Base-by-base conservation (phyloP, 2,329 filamentous ascomycete species). In the Periconia sp. region DNA sequence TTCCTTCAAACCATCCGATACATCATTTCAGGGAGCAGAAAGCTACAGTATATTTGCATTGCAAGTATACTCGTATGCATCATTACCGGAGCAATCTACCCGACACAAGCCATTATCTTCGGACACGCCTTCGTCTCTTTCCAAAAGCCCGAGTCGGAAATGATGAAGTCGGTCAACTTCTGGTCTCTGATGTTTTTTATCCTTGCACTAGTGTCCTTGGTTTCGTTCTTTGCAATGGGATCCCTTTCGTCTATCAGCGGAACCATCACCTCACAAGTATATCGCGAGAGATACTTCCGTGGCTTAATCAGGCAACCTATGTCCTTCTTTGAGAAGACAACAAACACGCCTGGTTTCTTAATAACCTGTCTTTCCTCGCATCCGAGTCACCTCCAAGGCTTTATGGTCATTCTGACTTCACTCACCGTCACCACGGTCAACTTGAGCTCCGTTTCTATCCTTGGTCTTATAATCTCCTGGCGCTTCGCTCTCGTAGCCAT, bases 341-440 rank as follows among this genome's bases (percentile, higher is more conserved):
- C 92, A 68, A 94, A 96, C 66, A 89, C 87, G 8, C 85, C 89
- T 5, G 92, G 92, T 53, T 87, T 89, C 1, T 74, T 96, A 59
- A 95, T 89, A 0, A 89, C 31, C 4, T 92, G 95, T 73, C 76
- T 96, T 11, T 92, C 89, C 1, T 95, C 89, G 0, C 87, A 95
- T 69, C 89, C 91, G 0, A 95, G 89, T 0, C 86, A 95, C 63
- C 67, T 84, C 7, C 78, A 83, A 59, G 78, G 84, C 60, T 69
- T 85, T 8, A 78, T 95, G 25, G 87, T 90, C 19, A 89, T 91
- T 9, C 83, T 96, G 40, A 92, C 87, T 54, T 92, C 91, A 35
- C 82, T 84, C 73, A 75, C 33, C 10, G 47, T 73, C 15, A 70
- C 81, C 4, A 77, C 86, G 54, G 78, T 89, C 0, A 96, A 91